Evolutionary conservation across 345 rosid genomes (phyloP), one percentile per base, ranked within the genome.

Genomic region (Camelina neglecta): DNA sequence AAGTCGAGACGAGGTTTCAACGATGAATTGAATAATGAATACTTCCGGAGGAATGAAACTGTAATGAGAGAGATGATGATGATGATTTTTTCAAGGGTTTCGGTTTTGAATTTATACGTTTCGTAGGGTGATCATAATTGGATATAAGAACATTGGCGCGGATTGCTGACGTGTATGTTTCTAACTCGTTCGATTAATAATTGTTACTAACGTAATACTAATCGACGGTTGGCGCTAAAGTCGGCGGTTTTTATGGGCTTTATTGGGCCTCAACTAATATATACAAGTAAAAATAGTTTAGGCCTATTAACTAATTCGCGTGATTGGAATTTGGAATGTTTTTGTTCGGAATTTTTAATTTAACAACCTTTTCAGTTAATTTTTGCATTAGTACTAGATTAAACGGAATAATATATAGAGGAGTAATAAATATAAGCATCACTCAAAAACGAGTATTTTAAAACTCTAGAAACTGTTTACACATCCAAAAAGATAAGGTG

Each of bases 231-330:
- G 1, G 13, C 53, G 8, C 6, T 39, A 3, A 1, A 35, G 12
- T 21, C 59, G 58, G 47, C 2, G 9, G 11, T 53, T 20, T 21
- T 45, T 33, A 11, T 60, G 67, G 72, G 60, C 41, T 56, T 74
- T 36, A 26, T 35, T 74, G 72, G 78, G 79, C 79, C 53, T 67
- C 31, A n/a, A 11, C 29, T 0, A 36, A 20, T 36, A 18, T 16
- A 45, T 45, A 9, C 11, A 29, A 15, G 0, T 11, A 11, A 8
- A n/a, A 9, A 15, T 15, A 45, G 23, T 24, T 64, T 45, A 24
- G 51, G 55, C 39, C 51, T 7, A 47, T 60, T 10, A 13, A 38
- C 4, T 38, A 36, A 36, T 23, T 23, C 18, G 29, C 11, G 8
- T 16, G 31, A 4, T 18, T 18, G 18, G 39, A 38, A 7, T 16